Evolutionary conservation across 129 eudicot genomes (phyloP).

Genomic region (Centella asiatica): DNA sequence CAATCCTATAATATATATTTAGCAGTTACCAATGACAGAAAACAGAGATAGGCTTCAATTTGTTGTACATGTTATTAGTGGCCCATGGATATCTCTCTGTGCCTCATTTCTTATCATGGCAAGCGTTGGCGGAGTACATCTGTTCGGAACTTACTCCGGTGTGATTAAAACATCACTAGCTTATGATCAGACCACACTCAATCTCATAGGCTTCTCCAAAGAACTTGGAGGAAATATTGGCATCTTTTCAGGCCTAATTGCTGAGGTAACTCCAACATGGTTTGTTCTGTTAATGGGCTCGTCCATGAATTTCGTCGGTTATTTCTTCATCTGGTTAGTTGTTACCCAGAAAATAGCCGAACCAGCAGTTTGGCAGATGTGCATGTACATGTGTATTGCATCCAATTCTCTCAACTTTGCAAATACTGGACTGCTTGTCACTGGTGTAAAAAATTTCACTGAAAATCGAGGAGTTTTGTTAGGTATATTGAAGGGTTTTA

Average conservation of each 20-base stretch:
- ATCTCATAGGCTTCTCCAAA: constrained; percentile 63
- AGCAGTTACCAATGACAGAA: not conserved
- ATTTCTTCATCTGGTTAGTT: constrained; percentile 70
- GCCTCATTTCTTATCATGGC: constrained; percentile 70
- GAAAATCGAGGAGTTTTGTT: constrained; percentile 56
- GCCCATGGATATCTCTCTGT: constrained; percentile 72
- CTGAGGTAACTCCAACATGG: constrained; percentile 69
- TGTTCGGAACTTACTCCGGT: constrained; percentile 68
- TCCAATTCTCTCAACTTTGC: constrained; percentile 83
- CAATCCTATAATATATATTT: too few relatives aligned
- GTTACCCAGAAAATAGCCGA: constrained; percentile 33
- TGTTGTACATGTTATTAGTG: constrained; percentile 27
- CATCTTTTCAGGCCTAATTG: constrained; percentile 60
- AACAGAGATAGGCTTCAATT: constrained; percentile 1
- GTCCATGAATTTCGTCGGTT: constrained; percentile 57
- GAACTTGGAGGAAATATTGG: constrained; percentile 72
- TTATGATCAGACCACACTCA: constrained; percentile 74
- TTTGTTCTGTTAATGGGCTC: constrained; percentile 53
- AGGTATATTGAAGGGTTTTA: constrained; percentile 63
- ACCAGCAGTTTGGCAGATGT: constrained; percentile 70
- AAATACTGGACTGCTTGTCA: constrained; percentile 64
- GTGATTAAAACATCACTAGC: constrained; percentile 64
- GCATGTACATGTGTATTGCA: constrained; percentile 61
- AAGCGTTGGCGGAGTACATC: constrained; percentile 67
- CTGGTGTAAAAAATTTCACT: constrained; percentile 61